Conservation (phyloP, 352 stramenopile species). For the Pythium scleroteichum region DNA sequence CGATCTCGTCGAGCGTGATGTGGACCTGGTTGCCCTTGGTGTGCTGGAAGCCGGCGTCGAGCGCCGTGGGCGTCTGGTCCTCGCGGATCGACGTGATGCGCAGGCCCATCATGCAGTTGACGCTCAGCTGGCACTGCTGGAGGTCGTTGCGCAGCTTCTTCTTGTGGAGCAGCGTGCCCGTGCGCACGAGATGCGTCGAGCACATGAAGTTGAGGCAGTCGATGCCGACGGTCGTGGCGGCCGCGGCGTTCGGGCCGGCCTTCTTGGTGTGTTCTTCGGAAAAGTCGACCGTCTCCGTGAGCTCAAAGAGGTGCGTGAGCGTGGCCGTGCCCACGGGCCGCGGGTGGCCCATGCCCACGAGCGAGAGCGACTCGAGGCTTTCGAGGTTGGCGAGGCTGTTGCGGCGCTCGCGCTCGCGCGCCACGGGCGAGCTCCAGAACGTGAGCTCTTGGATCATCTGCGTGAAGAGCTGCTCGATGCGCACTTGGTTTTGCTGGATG, state of each 20-base stretch:
- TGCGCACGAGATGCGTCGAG: constrained; percentile 80
- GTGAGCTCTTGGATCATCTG: constrained; percentile 86
- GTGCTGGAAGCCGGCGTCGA: constrained; percentile 57
- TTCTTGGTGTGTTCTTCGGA: constrained; percentile 44
- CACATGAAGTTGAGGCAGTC: constrained; percentile 88
- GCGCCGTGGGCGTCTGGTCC: constrained; percentile 36
- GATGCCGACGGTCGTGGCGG: constrained; percentile 64
- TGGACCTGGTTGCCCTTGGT: constrained; percentile 65
- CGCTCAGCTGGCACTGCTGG: constrained; percentile 61
- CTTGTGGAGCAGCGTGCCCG: constrained; percentile 57
- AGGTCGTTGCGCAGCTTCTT: constrained; percentile 85
- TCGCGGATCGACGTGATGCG: constrained; percentile 65
- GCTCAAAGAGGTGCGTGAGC: constrained; percentile 82
- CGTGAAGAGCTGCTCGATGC: constrained; percentile 69
- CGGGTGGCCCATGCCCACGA: constrained; percentile 68
- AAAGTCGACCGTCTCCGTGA: constrained; percentile 86
- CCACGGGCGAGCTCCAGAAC: constrained; percentile 71
- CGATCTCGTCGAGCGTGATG: constrained; percentile 82
- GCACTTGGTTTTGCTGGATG: constrained; percentile 72
- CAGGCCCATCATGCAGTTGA: constrained; percentile 89
- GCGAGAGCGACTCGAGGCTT: constrained; percentile 66
- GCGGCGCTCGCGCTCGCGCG: constrained; percentile 34
- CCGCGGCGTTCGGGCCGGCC: constrained; percentile 34
- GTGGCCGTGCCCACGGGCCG: constrained; percentile 74
- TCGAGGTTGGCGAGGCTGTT: constrained; percentile 36